Percentiles rank a stretch among this genome's conserved stretches.
Conservation (phyloP, 768 basidiomycete species). For the Gelatoporia subvermispora region DNA sequence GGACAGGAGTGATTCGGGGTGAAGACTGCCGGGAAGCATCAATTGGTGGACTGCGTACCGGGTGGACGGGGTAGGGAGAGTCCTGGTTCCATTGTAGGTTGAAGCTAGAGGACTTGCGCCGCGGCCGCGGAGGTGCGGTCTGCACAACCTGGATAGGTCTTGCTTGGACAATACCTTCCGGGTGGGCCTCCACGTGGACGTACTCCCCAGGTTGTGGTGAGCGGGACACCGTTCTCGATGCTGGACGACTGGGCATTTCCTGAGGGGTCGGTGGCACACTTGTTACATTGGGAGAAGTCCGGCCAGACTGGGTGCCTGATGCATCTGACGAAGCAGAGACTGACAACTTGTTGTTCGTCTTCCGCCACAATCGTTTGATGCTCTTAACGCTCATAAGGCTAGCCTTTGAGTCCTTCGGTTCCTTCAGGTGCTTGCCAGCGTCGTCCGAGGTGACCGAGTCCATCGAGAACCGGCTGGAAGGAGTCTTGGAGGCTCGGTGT, state of each 20-base stretch:
- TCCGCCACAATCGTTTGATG: conserved; percentile 76
- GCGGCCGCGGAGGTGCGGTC: conserved; percentile 31
- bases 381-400: conserved; percentile 67
- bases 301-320: conserved; percentile 16
- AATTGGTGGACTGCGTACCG: conserved; percentile 18
- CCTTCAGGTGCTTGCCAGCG: conserved; percentile 19
- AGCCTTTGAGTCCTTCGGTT: conserved; percentile 8
- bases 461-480: conserved; percentile 59
- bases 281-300: conserved; percentile 19
- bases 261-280: conserved; percentile 1
- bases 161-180: too few relatives aligned
- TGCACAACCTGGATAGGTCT: conserved; percentile 6
- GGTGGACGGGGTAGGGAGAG: conserved; percentile 52
- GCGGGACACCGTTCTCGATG: conserved; percentile 10
- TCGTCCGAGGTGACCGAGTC: conserved; percentile 53
- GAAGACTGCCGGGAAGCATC: conserved; percentile 12
- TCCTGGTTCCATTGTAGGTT: conserved; percentile 71
- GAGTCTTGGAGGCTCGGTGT: conserved; percentile 13
- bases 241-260: conserved; percentile 8
- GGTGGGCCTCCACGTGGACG: too few relatives aligned
- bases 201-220: conserved; percentile 10
- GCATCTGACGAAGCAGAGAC: conserved; percentile 8
- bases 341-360: conserved; percentile 48
- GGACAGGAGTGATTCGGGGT: conserved; percentile 21
- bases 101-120: conserved; percentile 35